Conservation (phyloP, 495 filamentous ascomycete genomes). For the Trichoderma parareesei region DNA sequence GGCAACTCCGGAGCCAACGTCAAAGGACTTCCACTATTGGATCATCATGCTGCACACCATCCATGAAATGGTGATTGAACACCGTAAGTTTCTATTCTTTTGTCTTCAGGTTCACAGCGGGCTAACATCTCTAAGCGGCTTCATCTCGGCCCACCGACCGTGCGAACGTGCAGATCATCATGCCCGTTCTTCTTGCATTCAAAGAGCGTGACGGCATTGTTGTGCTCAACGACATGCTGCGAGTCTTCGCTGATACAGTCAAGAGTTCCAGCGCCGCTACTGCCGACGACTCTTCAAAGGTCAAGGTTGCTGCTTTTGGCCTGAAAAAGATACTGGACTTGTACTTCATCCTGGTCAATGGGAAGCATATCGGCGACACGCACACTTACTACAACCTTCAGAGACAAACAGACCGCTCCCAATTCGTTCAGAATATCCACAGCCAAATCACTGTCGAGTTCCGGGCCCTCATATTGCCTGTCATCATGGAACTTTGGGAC, state of each 20-base stretch:
- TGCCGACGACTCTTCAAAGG: conserved; percentile 26
- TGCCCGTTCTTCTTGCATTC: conserved; percentile 76
- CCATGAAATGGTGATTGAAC: conserved; percentile 68
- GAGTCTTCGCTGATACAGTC: conserved; percentile 64
- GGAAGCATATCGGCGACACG: conserved; percentile 73
- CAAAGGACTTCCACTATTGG: conserved; percentile 64
- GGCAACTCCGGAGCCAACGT: conserved; percentile 16
- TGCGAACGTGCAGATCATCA: conserved; percentile 56
- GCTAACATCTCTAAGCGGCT: conserved; percentile 1
- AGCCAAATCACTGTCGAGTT: conserved; percentile 83
- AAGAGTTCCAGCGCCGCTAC: conserved; percentile 23
- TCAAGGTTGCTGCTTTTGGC: conserved; percentile 40
- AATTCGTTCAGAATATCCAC: conserved; percentile 59
- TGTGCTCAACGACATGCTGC: conserved; percentile 62
- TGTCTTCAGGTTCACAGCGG: background rate
- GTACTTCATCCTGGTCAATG: conserved; percentile 64
- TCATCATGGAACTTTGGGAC: conserved; percentile 72
- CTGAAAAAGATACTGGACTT: conserved; percentile 80
- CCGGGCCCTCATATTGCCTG: conserved; percentile 72
- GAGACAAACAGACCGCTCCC: conserved; percentile 42
- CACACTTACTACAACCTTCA: conserved; percentile 54
- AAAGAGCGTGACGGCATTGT: conserved; percentile 71
- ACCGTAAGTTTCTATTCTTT: conserved; percentile 4
- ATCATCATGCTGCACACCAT: conserved; percentile 70
- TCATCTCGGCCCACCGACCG: conserved; percentile 45